Conservation (phyloP, 2,329 filamentous ascomycete species). For the Colletotrichum cordylinicola region DNA sequence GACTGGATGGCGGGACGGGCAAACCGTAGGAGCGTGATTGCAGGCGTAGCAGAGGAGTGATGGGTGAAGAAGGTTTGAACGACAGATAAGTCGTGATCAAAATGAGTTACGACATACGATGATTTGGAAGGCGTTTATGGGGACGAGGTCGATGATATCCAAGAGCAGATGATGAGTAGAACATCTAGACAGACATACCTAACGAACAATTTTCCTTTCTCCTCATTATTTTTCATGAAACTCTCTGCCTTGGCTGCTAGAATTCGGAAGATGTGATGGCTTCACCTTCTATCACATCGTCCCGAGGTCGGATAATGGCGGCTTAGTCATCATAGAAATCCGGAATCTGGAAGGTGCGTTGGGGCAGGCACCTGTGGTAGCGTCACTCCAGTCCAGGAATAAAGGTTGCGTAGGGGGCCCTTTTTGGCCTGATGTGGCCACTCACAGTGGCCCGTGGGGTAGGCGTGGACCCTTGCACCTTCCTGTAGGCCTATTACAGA, state of each 20-base stretch:
- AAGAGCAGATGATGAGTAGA: background rate
- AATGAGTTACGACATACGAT: background rate
- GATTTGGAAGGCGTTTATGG: background rate
- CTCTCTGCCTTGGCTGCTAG: background rate
- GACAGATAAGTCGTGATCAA: background rate
- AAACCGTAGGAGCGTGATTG: constrained; percentile 9
- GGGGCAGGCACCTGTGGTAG: background rate
- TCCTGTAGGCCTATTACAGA: background rate
- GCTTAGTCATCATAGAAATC: background rate
- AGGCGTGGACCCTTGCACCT: background rate
- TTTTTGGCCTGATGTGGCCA: background rate
- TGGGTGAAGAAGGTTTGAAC: background rate
- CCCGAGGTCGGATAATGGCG: background rate
- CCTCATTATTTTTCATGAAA: background rate
- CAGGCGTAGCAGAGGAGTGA: background rate
- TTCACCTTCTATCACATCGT: background rate
- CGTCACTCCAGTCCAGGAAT: background rate
- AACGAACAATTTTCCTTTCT: background rate
- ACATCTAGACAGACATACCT: background rate
- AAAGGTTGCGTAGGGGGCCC: background rate
- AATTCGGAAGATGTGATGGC: too few relatives aligned
- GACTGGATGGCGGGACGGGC: background rate
- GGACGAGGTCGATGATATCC: background rate
- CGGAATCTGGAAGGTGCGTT: background rate
- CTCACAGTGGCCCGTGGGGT: background rate